Conservation (phyloP, 2,329 filamentous ascomycete genomes). For the Fusarium subglutinans region DNA sequence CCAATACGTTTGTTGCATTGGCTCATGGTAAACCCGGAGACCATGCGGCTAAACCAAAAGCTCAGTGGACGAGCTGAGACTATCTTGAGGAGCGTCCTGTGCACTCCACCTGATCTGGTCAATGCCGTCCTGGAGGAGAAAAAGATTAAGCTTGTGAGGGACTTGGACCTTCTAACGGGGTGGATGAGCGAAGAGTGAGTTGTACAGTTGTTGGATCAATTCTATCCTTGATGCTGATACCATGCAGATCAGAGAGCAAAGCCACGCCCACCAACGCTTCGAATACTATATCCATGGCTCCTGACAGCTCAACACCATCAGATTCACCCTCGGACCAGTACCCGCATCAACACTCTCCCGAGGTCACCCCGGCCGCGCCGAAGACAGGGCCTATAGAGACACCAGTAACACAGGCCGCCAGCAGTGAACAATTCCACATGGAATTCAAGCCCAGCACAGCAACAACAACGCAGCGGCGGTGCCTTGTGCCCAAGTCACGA, state of each 20-base stretch:
- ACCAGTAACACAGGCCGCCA: background rate
- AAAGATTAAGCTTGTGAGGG: background rate
- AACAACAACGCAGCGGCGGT: background rate
- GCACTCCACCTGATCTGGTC: background rate
- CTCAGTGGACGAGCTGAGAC: background rate
- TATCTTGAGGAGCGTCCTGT: background rate
- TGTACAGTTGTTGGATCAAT: background rate
- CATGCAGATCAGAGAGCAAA: background rate
- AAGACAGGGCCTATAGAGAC: background rate
- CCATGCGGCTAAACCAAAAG: background rate
- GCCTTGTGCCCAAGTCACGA: background rate
- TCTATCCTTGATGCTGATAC: background rate
- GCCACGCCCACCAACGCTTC: background rate
- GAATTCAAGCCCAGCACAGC: background rate
- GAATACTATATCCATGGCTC: background rate
- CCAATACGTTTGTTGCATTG: background rate
- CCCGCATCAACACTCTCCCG: background rate
- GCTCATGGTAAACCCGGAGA: background rate
- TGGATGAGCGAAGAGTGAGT: background rate
- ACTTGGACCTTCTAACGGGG: background rate
- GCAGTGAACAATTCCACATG: background rate
- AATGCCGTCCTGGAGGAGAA: background rate
- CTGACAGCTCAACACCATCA: background rate
- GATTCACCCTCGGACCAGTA: background rate
- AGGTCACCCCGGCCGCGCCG: background rate